Evolutionary conservation across 192 early-diverging fungal genomes (phyloP), one percentile per base, ranked within the genome.

Genomic region (Haplosporangium gracile): DNA sequence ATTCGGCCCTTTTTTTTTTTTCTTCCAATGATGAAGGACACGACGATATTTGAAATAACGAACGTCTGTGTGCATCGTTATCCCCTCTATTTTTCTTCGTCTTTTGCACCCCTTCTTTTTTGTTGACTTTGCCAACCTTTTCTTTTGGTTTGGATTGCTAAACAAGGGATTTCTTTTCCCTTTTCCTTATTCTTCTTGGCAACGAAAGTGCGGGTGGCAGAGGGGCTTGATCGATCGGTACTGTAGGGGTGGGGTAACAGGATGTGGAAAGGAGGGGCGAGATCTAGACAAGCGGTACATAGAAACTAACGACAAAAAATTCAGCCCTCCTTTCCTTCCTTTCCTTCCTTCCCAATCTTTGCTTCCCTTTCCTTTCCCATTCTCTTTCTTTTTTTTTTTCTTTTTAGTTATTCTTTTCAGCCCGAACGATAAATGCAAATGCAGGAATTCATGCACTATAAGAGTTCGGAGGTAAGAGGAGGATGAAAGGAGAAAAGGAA

Each of bases 361-460:
- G 36, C 49, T 51, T 51, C 20, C 49, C 18, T 51, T 51, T 16
- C 47, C 18, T 49, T 20, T 49, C 5, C 49, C 49, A 18, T 4
- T 51, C 18, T 16, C 49, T 51, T 22, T 51, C 18, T n/a, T n/a
- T n/a, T n/a, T n/a, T n/a, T n/a, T n/a, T n/a, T n/a, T n/a, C n/a
- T n/a, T 16, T 51, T 51, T 18, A 18, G 15, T 51, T 51, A 5
- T 51, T 51, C 20, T 5, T 51, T 51, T 20, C 20, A 51, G 11
- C 10, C 29, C 60, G 15, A 57, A 4, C 32, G 60, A 65, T 65
- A 32, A 65, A 65, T 32, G 29, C 60, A 13, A 65, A 32, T 65
- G 60, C 60, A 65, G 60, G 60, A 65, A 65, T 65, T 65, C 60
- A 65, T 65, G 60, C 60, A 65, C 60, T 65, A 65, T 29, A 65